Evolutionary conservation across 2,329 filamentous ascomycete species (phyloP), one percentile per base, ranked within the genome.

Genomic region (Fusarium irregulare): DNA sequence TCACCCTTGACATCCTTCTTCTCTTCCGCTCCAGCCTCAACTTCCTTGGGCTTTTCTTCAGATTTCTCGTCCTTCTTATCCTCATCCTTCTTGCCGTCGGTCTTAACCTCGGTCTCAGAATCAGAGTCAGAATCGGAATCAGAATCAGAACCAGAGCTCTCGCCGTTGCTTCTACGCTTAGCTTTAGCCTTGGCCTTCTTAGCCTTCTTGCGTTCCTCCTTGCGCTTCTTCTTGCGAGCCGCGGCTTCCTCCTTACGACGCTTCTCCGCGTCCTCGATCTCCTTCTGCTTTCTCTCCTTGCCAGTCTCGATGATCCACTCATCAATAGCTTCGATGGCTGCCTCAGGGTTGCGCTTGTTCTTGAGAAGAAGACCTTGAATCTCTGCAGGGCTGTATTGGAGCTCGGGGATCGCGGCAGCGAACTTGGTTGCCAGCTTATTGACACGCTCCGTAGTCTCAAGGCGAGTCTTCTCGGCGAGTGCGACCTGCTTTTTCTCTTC

Each of bases 301-400:
- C 85, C 79, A 34, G 83, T 84, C 60, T 83, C 81, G 27, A 79
- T 75, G 1, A 88, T 80, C 83, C 88, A 90, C 12, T 80, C 78
- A 14, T 82, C 83, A 1, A 82, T 79, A 4, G 78, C 80, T 10
- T 79, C 81, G 6, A 89, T 79, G 0, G 85, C 88, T 1, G 76
- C 80, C 37, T 82, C 79, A 0, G 87, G 84, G 58, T 82, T 78
- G 12, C 83, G 82, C 80, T 89, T 89, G 73, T 89, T 79, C 72
- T 83, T 84, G 65, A 90, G 80, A 50, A 90, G 80, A 58, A 84
- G 84, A 7, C 88, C 88, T 75, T 89, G 88, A 7, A 90, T 82
- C 77, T 90, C 87, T 8, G 88, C 88, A 0, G 87, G 88, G 56
- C 85, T 87, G 73, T 89, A 89, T 74, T 88, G 83, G 45, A 83